Evolutionary conservation across 352 stramenopile species (phyloP).

Genomic region (Globisporangium cystogenes): DNA sequence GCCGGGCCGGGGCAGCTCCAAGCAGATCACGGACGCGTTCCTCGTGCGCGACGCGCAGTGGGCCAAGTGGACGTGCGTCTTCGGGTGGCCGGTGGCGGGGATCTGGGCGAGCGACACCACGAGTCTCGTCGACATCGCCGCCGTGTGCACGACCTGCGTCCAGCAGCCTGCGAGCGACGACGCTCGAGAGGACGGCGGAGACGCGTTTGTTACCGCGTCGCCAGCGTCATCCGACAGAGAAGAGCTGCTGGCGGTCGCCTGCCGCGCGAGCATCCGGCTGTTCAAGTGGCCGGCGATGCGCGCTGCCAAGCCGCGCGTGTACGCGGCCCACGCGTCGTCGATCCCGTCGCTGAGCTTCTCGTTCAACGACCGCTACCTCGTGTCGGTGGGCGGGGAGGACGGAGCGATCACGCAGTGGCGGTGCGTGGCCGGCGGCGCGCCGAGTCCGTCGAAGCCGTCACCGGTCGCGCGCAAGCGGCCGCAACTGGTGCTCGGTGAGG

Average conservation of each 20-base stretch:
- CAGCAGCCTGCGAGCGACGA: not conserved
- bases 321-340: constrained; percentile 35
- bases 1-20: constrained; percentile 23
- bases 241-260: constrained; percentile 44
- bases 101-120: constrained; percentile 54
- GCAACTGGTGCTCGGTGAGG: not conserved
- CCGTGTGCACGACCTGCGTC: constrained; percentile 27
- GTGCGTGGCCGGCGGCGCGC: constrained; percentile 9
- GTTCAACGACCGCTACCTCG: constrained; percentile 37
- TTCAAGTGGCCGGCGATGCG: constrained; percentile 45
- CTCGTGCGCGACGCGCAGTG: constrained; percentile 49
- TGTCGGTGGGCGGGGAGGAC: constrained; percentile 54
- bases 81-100: constrained; percentile 56
- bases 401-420: constrained; percentile 57
- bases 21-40: constrained; percentile 63
- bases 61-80: constrained; percentile 64
- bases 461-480: constrained; percentile 7
- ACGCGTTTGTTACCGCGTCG: not conserved
- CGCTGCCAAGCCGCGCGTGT: constrained; percentile 33
- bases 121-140: constrained; percentile 44
- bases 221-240: constrained; percentile 12
- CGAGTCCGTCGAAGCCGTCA: constrained; percentile 2
- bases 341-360: constrained; percentile 49
- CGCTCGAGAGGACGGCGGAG: not conserved
- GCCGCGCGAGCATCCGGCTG: constrained; percentile 37